Evolutionary conservation across 2,329 filamentous ascomycete species (phyloP).

Genomic region (Dendryphion nanum): DNA sequence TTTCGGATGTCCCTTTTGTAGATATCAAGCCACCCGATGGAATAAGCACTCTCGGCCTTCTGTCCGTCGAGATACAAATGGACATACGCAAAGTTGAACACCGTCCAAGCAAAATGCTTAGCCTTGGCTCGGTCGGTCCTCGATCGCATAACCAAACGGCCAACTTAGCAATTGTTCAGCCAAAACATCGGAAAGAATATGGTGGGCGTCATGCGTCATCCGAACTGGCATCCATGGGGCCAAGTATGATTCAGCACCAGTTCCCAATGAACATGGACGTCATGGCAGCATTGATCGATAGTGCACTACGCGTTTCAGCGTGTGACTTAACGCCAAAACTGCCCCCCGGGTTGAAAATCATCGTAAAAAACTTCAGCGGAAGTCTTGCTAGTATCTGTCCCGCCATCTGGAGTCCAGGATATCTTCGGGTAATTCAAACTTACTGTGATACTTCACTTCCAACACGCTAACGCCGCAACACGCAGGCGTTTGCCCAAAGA

Average conservation of each 20-base stretch:
- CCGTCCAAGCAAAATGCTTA: no score
- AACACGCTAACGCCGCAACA: slow-evolving; percentile 9
- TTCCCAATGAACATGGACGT: background rate
- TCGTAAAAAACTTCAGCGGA: slow-evolving; percentile 29
- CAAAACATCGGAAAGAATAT: no score
- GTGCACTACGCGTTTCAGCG: slow-evolving; percentile 37
- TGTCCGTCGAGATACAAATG: slow-evolving; percentile 27
- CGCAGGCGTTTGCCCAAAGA: slow-evolving; percentile 32
- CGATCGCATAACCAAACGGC: background rate
- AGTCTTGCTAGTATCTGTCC: slow-evolving; percentile 41
- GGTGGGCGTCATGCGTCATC: background rate
- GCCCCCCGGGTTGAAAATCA: slow-evolving; percentile 24
- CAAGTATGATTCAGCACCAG: background rate
- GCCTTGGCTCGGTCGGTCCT: background rate
- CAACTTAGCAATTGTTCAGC: background rate
- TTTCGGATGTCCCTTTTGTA: slow-evolving; percentile 18
- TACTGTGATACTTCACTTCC: slow-evolving; percentile 1
- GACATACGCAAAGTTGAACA: no score
- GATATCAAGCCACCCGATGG: slow-evolving; percentile 32
- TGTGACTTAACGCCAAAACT: slow-evolving; percentile 21
- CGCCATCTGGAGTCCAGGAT: slow-evolving; percentile 39
- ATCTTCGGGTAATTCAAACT: slow-evolving; percentile 24
- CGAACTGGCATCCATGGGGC: background rate
- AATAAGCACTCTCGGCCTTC: slow-evolving; percentile 19
- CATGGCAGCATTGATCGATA: slow-evolving; percentile 27